A percentile compares a stretch with the other conserved stretches of the same genome.
Conservation (phyloP, 768 basidiomycete genomes). For the Symmetrospora coprosmae region DNA sequence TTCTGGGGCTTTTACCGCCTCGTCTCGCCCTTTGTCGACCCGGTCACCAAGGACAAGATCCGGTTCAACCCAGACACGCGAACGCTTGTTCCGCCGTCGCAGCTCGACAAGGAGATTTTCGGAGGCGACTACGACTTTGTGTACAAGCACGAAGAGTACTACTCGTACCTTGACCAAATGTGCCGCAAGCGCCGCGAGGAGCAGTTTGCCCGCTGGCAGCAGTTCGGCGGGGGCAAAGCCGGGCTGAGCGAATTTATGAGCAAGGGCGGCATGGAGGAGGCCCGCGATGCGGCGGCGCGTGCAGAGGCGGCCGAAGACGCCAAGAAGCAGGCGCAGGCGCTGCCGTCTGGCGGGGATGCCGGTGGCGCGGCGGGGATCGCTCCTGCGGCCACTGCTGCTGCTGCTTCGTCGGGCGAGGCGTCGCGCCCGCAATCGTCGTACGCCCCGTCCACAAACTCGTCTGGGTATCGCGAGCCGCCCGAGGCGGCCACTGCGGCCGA, state of each 20-base stretch:
- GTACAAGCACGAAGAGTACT: constrained; percentile 39
- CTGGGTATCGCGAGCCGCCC: too few relatives aligned
- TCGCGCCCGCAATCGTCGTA: too few relatives aligned
- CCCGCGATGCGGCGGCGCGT: too few relatives aligned
- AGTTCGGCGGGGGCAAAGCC: constrained; percentile 49
- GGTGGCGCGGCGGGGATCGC: too few relatives aligned
- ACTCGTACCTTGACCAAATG: constrained; percentile 43
- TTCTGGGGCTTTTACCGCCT: constrained; percentile 31
- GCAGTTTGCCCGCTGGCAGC: constrained; percentile 53
- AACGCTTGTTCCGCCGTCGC: constrained; percentile 50
- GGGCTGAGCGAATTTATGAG: constrained; percentile 70
- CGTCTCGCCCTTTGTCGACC: constrained; percentile 51
- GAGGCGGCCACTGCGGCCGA: too few relatives aligned
- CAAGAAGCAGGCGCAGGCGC: too few relatives aligned
- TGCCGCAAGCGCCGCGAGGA: constrained; percentile 44
- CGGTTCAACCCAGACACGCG: constrained; percentile 32
- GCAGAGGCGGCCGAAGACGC: too few relatives aligned
- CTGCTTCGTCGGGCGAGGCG: too few relatives aligned
- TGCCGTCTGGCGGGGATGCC: too few relatives aligned
- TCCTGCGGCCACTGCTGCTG: too few relatives aligned
- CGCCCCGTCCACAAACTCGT: too few relatives aligned
- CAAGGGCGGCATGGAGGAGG: constrained; percentile 40
- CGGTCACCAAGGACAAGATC: constrained; percentile 45
- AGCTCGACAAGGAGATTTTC: constrained; percentile 53
- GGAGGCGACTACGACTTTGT: constrained; percentile 53